Conservation (phyloP, 83 land plant genomes). For the Picea engelmannii region DNA sequence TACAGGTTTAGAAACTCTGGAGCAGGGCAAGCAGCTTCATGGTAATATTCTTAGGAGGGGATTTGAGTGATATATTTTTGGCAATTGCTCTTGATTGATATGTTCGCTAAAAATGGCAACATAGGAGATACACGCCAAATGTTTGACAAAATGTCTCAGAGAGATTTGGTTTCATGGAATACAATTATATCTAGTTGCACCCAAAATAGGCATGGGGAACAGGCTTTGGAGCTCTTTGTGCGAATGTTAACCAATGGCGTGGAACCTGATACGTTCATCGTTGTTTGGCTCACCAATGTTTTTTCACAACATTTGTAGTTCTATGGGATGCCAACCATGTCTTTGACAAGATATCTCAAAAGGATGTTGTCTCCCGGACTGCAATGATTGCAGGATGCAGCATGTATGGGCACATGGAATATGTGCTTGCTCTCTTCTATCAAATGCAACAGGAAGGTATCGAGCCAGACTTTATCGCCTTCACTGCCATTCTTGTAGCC, state of each 20-base stretch:
- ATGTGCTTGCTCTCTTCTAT: slow-evolving; percentile 5
- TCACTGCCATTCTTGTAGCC: slow-evolving; percentile 39
- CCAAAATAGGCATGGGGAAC: slow-evolving; percentile 9
- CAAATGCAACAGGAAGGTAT: slow-evolving; percentile 22
- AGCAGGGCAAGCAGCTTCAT: too few relatives aligned
- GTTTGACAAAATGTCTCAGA: slow-evolving; percentile 1
- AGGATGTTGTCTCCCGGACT: slow-evolving; percentile 17
- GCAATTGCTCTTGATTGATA: too few relatives aligned
- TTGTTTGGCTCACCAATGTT: slow-evolving; percentile 38
- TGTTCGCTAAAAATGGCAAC: too few relatives aligned
- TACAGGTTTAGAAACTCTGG: too few relatives aligned
- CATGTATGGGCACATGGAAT: not conserved
- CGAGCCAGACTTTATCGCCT: slow-evolving; percentile 36
- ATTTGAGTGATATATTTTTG: too few relatives aligned
- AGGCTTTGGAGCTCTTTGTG: slow-evolving; percentile 21
- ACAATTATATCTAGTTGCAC: not conserved
- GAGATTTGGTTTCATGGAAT: slow-evolving; percentile 10
- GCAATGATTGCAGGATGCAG: slow-evolving; percentile 22
- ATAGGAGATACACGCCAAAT: not conserved
- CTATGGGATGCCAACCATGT: slow-evolving; percentile 46
- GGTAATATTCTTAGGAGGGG: too few relatives aligned
- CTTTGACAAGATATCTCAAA: slow-evolving; percentile 13
- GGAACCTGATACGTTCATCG: slow-evolving; percentile 50
- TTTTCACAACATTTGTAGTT: slow-evolving; percentile 46
- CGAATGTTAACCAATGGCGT: slow-evolving; percentile 41